Base-by-base conservation (phyloP, 192 early-diverging fungal species). In the Coemansia sp. region DNA sequence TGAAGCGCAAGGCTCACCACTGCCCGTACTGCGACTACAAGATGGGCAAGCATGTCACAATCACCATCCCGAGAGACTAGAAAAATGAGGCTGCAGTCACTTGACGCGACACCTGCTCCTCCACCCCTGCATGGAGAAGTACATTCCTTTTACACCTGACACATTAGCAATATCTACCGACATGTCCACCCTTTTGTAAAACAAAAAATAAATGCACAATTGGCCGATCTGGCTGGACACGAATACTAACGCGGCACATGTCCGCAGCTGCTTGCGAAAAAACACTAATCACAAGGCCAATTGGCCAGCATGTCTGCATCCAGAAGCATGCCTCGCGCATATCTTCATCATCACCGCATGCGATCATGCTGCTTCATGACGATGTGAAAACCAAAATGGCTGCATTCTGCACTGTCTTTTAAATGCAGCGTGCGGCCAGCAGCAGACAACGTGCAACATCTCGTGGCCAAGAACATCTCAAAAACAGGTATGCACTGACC, bases 1-100 rank as follows among this genome's bases (percentile, higher is more conserved):
- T 76, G 51, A 76, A 76, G 56, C 67, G 64, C 55, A 76, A 69
- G 47, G 66, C 68, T 6, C 73, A 76, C 53, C 68, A 69, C 59
- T 76, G 73, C 38, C 62, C 73, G 9, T 63, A 58, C 48, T 76
- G 73, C 63, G 68, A 69, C 46, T 76, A 69, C 63, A 64, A 66
- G 31, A 65, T 76, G 53, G 73, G 73, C 30, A 69, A 59, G 28
- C 73, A 76, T 50, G 67, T 76, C 43, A 76, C 73, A 2, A 62
- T 76, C 38, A 69, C 59, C 44, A 76, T 76, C 22, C 73, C 73
- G 9, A 47, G 56, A n/a, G 44, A 64, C 30, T 65, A 59, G 44
- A 58, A 21, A 33, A 33, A n/a, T 11, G 23, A 18, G 31, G n/a
- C 31, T 14, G 18, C 12, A 19, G 51, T 53, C 51, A 53, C 6